Percentiles rank a stretch among this genome's conserved stretches.
These are phyloP conservation scores for Chlorella vulgaris DNA, from an alignment of 139 green algal species.

Conservation along the genomic window DNA sequence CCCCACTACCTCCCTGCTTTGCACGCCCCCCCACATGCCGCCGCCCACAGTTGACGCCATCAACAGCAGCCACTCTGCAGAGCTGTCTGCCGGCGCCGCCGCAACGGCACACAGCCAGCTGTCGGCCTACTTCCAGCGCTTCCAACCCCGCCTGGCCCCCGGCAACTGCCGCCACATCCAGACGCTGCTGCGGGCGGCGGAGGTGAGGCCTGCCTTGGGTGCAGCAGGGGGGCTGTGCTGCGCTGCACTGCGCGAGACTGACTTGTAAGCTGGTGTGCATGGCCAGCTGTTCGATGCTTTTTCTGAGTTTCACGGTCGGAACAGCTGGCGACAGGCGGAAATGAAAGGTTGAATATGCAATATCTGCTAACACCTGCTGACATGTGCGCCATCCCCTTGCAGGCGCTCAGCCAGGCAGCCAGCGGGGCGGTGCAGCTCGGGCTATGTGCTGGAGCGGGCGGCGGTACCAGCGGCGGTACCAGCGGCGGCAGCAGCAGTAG, in stretches of 20 bases:
- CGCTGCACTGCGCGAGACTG: too few relatives aligned
- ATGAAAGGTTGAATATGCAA: too few relatives aligned
- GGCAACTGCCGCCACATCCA: slow-evolving; percentile 76
- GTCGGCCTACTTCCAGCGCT: slow-evolving; percentile 73
- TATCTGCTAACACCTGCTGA: neutral
- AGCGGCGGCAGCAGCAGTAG: neutral
- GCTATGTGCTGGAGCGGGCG: neutral
- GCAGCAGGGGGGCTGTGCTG: too few relatives aligned
- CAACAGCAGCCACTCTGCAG: slow-evolving; percentile 70
- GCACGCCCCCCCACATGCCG: too few relatives aligned
- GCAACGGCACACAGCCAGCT: slow-evolving; percentile 47
- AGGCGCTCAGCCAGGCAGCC: slow-evolving; percentile 8
- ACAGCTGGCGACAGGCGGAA: too few relatives aligned
- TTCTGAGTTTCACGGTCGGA: too few relatives aligned
- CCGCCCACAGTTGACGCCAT: slow-evolving; percentile 60
- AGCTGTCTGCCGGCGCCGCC: slow-evolving; percentile 37
- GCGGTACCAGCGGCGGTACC: too few relatives aligned
- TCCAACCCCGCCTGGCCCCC: slow-evolving; percentile 69
- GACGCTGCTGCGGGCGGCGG: slow-evolving; percentile 41
- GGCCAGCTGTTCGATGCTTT: too few relatives aligned
- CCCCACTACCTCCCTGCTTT: neutral
- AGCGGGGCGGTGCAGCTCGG: slow-evolving; percentile 3
- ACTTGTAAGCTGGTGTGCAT: too few relatives aligned
- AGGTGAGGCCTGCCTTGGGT: neutral
- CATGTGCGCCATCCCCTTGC: neutral